Base-by-base conservation (phyloP, 768 basidiomycete species). In the Pisolithus sp. region DNA sequence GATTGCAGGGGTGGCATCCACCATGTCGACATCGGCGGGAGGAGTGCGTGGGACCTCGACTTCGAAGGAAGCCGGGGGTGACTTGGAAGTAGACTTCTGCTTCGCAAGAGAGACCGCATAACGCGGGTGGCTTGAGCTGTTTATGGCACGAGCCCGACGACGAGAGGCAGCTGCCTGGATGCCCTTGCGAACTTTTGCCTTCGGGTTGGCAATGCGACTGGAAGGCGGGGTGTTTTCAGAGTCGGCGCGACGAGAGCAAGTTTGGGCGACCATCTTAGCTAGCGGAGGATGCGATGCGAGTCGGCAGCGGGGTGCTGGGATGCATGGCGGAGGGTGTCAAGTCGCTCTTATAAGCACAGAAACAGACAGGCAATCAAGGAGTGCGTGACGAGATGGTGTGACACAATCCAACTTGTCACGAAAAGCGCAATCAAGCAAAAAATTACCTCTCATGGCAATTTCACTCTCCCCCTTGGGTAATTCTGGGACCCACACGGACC, bases 21-120 rank as follows among this genome's bases (percentile, higher is more conserved):
- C 10, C 24, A 56, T 21, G 0, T 56, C 39, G 0, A 44, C 38
- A 9, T 62, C 59, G 1, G 18, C 24, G 1, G 42, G 36, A 7
- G 57, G 52, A n/a, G 58, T 13, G 39, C 46, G 57, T n/a, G 65
- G 60, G 5, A 74, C 48, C 0, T 58, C 63, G 43, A 74, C 61
- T 21, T 66, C 54, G 23, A 73, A 45, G 24, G 58, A 49, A n/a
- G 57, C 54, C 5, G 58, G 58, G 12, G 34, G 34, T 34, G 34
- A 23, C 13, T 42, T 61, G 10, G 39, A 8, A 4, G 55, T 38
- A 21, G 48, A 65, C 51, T 68, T 69, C 9, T 70, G 68, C 49
- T 68, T 77, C 18, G 77, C 73, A 13, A 73, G 71, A 34, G 68
- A 67, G 24, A 71, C 59, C 1, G 62, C 63, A 48, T 71, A 69